Evolutionary conservation across 352 stramenopile species (phyloP).

Genomic region (Phytopythium aichiense): DNA sequence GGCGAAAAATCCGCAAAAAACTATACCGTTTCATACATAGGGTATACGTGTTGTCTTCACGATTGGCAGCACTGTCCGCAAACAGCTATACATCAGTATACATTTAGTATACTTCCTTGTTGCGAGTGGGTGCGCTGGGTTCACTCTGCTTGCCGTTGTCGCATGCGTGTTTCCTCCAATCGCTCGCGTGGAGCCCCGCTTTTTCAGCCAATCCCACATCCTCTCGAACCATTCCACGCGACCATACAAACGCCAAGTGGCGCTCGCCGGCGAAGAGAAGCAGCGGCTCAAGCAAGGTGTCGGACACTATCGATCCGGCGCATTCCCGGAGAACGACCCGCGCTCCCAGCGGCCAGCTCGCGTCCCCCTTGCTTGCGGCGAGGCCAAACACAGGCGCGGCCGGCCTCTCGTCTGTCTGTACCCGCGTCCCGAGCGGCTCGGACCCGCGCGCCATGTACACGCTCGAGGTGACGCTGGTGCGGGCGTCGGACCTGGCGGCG

Average conservation of each 20-base stretch:
- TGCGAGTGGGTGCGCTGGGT: constrained; percentile 4
- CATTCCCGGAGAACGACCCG: neutral
- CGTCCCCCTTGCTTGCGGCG: neutral
- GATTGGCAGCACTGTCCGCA: too few species aligned
- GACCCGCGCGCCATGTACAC: constrained; percentile 42
- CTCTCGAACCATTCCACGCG: neutral
- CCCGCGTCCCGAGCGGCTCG: neutral
- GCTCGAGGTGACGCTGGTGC: constrained; percentile 52
- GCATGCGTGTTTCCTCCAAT: constrained; percentile 1
- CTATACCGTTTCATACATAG: too few species aligned
- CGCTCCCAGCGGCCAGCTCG: too few species aligned
- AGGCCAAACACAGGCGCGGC: too few species aligned
- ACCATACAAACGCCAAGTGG: neutral
- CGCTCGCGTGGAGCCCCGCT: neutral
- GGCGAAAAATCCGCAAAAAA: too few species aligned
- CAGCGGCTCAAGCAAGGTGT: neutral
- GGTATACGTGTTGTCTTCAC: too few species aligned
- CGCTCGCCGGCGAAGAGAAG: neutral
- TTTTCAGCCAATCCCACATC: constrained; percentile 2
- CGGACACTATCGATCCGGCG: neutral
- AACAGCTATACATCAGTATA: neutral
- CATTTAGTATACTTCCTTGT: neutral
- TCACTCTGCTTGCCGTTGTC: neutral
- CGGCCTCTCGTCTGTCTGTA: neutral
- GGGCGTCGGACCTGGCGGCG: constrained; percentile 41